Percentiles rank a stretch among this genome's conserved stretches.
Conservation (phyloP, 495 filamentous ascomycete genomes). For the Cercophora scortea region DNA sequence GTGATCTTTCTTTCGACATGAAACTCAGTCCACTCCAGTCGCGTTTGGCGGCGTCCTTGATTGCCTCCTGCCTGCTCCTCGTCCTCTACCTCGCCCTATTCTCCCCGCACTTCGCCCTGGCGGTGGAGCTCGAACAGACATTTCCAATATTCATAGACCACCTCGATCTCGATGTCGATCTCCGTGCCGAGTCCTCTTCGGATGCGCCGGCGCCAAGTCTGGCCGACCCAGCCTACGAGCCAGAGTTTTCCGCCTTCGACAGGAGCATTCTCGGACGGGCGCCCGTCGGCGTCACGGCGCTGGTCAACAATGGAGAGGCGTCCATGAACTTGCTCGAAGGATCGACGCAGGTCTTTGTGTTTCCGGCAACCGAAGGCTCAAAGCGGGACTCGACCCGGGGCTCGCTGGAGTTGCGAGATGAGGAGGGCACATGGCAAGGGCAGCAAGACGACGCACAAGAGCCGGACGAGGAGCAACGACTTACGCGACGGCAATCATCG, state of each 20-base stretch:
- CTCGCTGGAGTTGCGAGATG: slow-evolving; percentile 14
- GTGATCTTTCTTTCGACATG: slow-evolving; percentile 34
- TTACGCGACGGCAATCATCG: slow-evolving; percentile 20
- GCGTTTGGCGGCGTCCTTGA: slow-evolving; percentile 56
- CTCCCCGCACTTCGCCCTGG: slow-evolving; percentile 50
- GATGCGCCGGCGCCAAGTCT: slow-evolving; percentile 12
- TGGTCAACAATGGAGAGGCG: slow-evolving; percentile 59
- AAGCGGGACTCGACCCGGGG: slow-evolving; percentile 3
- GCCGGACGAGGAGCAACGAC: slow-evolving; percentile 4
- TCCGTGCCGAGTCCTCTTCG: slow-evolving; percentile 6
- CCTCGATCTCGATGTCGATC: slow-evolving; percentile 21
- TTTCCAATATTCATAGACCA: slow-evolving; percentile 39
- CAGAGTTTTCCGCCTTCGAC: slow-evolving; percentile 52
- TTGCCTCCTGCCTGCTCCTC: slow-evolving; percentile 47
- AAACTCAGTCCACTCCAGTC: slow-evolving; percentile 60
- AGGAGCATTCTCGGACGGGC: slow-evolving; percentile 57
- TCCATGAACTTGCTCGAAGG: slow-evolving; percentile 50
- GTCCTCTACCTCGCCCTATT: slow-evolving; percentile 49
- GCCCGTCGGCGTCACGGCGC: slow-evolving; percentile 30
- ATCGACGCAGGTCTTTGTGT: slow-evolving; percentile 32
- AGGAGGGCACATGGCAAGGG: slow-evolving; percentile 2
- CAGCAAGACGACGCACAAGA: slow-evolving; percentile 7
- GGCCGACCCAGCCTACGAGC: slow-evolving; percentile 38
- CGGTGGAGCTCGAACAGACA: slow-evolving; percentile 42
- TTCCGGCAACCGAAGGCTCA: slow-evolving; percentile 11